Evolutionary conservation across 768 basidiomycete species (phyloP).

Genomic region (Hygrophorus russula): DNA sequence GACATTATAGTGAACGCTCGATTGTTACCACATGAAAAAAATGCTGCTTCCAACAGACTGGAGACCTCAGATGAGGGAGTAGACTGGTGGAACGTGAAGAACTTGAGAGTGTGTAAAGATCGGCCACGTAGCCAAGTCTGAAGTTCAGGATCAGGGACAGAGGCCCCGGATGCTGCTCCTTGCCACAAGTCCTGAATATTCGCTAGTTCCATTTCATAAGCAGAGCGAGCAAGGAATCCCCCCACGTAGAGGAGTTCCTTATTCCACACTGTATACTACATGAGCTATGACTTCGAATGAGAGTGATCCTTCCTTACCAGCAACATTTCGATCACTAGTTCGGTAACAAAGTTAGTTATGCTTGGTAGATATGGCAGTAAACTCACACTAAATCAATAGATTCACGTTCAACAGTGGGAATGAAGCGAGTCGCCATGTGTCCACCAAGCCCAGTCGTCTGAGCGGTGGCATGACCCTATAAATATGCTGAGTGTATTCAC

Average conservation of each 20-base stretch:
- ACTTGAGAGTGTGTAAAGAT: constrained; percentile 71
- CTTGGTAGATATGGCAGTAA: neutral
- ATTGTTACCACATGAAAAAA: constrained; percentile 53
- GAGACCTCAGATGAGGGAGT: constrained; percentile 82
- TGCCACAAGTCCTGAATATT: constrained; percentile 53
- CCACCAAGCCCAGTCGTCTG: constrained; percentile 81
- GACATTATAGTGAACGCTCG: constrained; percentile 62
- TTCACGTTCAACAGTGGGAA: constrained; percentile 94
- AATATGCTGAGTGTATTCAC: constrained; percentile 4
- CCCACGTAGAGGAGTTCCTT: constrained; percentile 78
- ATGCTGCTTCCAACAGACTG: constrained; percentile 56
- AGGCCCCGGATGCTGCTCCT: constrained; percentile 21
- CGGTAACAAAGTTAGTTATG: constrained; percentile 2
- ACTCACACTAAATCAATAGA: constrained; percentile 79
- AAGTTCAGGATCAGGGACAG: constrained; percentile 26
- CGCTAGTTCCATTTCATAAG: constrained; percentile 76
- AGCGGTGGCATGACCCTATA: constrained; percentile 76
- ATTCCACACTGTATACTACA: constrained; percentile 61
- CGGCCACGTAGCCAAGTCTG: constrained; percentile 42
- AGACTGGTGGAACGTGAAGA: constrained; percentile 83
- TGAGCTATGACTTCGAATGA: constrained; percentile 4
- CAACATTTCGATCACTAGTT: constrained; percentile 68
- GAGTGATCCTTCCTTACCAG: constrained; percentile 31
- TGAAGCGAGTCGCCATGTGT: constrained; percentile 70
- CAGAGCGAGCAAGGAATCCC: constrained; percentile 69